phyloP scores from a whole-genome alignment of 208 protist species.

The Angomonas ambiguus region DNA sequence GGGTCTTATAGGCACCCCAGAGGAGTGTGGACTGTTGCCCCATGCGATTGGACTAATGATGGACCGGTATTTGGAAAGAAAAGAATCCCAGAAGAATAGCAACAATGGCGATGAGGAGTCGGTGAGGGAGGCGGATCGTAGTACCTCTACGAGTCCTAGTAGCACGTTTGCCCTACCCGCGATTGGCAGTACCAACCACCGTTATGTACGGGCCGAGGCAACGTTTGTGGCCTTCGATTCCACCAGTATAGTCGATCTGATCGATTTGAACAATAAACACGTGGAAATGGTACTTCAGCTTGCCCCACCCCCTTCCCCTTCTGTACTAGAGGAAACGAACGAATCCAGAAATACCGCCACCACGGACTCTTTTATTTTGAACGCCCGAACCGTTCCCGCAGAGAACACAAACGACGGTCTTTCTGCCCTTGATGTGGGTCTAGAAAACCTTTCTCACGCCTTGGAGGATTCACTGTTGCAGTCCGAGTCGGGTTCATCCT shows the following conservation, averaged over 20 bases:
- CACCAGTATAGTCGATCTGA: conserved; percentile 61
- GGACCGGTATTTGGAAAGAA: conserved; percentile 46
- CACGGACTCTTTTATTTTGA: conserved; percentile 60
- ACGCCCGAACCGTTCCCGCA: conserved; percentile 43
- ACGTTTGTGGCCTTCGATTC: conserved; percentile 79
- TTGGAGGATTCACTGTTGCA: conserved; percentile 52
- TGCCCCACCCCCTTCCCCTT: conserved; percentile 44
- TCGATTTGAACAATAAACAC: conserved; percentile 69
- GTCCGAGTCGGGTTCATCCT: conserved; percentile 67
- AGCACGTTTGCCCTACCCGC: conserved; percentile 34
- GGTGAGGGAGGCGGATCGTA: background rate
- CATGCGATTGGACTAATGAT: conserved; percentile 62
- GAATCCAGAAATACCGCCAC: conserved; percentile 13
- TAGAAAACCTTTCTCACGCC: conserved; percentile 69
- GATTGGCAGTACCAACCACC: conserved; percentile 34
- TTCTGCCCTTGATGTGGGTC: conserved; percentile 70
- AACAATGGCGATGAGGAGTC: background rate
- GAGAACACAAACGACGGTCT: conserved; percentile 75
- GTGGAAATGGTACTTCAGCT: conserved; percentile 70
- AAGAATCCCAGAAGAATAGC: conserved; percentile 18
- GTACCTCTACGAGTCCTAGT: conserved; percentile 9
- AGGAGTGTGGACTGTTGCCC: conserved; percentile 72
- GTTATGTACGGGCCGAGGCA: conserved; percentile 65
- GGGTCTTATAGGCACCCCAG: conserved; percentile 75
- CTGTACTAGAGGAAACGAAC: conserved; percentile 39